Evolutionary conservation across 2,329 filamentous ascomycete genomes (phyloP).

Genomic region (Trichoderma afroharzianum): DNA sequence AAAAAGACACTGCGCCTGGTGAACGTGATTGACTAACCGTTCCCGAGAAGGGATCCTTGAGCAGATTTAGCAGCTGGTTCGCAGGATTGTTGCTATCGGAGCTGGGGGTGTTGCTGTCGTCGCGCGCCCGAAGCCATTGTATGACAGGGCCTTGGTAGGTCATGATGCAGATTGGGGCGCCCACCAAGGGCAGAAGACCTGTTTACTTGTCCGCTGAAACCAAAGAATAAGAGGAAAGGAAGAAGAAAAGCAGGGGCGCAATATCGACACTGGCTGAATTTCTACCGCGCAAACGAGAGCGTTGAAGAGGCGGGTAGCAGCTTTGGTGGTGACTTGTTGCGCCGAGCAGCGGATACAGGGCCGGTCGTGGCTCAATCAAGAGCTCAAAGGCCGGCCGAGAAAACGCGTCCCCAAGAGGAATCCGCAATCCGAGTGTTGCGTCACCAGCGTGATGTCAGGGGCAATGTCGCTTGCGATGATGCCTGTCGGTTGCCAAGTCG

Average conservation of each 20-base stretch:
- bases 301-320: not conserved
- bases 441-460: conserved; percentile 16
- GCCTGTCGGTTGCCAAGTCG: conserved; percentile 4
- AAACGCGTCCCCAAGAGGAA: not conserved
- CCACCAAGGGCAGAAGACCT: not conserved
- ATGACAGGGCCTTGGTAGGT: conserved; percentile 16
- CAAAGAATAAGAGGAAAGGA: not conserved
- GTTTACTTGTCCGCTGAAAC: not conserved
- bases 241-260: not conserved
- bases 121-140: conserved; percentile 18
- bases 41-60: conserved; percentile 49
- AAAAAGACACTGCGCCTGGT: not conserved
- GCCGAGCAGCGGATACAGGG: not conserved
- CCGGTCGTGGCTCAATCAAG: conserved; percentile 4
- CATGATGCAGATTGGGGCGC: conserved; percentile 21
- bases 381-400: not conserved
- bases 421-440: conserved; percentile 1
- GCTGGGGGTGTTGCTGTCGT: not conserved
- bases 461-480: conserved; percentile 6
- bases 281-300: not conserved
- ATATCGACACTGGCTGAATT: not conserved
- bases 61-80: conserved; percentile 45
- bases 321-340: not conserved
- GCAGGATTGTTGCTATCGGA: conserved; percentile 23
- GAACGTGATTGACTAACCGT: conserved; percentile 31